Percentiles rank a stretch among this genome's conserved stretches.
Evolutionary conservation across 139 green algal genomes (phyloP).

Genomic region (Haematococcus sp.): DNA sequence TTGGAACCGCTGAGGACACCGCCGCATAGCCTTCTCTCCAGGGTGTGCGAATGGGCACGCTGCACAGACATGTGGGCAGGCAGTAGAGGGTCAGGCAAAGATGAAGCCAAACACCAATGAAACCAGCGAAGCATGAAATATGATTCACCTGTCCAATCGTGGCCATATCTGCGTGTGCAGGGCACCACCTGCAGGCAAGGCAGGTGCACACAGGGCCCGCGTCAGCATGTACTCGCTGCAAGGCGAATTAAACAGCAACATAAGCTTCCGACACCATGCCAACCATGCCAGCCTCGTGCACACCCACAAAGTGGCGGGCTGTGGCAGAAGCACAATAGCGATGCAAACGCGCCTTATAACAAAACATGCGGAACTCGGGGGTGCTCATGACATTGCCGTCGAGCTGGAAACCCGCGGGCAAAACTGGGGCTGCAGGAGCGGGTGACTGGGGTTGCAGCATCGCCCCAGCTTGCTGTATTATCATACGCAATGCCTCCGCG

Average conservation of each 20-base stretch:
- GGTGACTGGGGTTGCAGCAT: too few relatives aligned
- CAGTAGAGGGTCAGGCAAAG: too few relatives aligned
- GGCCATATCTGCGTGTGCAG: slow-evolving; percentile 12
- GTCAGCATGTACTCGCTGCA: background rate
- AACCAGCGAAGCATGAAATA: background rate
- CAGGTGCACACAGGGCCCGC: background rate
- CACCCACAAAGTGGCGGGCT: background rate
- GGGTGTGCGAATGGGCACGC: slow-evolving; percentile 1
- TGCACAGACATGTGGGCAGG: too few relatives aligned
- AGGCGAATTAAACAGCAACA: background rate
- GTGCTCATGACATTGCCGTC: background rate
- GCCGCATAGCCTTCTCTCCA: slow-evolving; percentile 23
- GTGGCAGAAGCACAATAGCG: background rate
- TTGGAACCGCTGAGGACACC: slow-evolving; percentile 12
- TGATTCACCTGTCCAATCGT: slow-evolving; percentile 15
- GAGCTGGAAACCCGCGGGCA: background rate
- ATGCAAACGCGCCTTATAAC: slow-evolving; percentile 25
- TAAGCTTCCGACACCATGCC: background rate
- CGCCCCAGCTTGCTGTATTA: too few relatives aligned
- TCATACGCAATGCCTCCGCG: too few relatives aligned
- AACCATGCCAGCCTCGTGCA: background rate
- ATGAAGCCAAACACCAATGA: too few relatives aligned
- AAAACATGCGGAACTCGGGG: slow-evolving; percentile 24
- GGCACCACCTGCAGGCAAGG: slow-evolving; percentile 15
- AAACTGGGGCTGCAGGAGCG: too few relatives aligned